Evolutionary conservation across 208 protist genomes (phyloP), one percentile per base, ranked within the genome.

Genomic region (Trypanosoma brucei): DNA sequence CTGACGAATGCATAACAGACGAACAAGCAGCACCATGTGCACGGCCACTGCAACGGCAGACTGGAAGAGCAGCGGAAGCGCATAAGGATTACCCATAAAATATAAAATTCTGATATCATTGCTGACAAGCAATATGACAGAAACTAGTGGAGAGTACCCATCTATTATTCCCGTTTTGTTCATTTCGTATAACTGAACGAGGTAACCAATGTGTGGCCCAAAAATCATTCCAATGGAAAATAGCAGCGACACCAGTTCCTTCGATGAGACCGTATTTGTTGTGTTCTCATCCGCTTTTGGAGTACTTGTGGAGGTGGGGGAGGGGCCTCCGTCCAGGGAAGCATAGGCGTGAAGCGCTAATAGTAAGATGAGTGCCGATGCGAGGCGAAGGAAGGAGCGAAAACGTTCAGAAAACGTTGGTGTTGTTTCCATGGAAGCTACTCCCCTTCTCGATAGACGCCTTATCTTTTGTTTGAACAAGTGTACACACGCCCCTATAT

Each of bases 31-130:
- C 9, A 54, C 30, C 8, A 59, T 50, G 56, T 94, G 88, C 46
- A 91, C 83, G 0, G 79, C 3, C 3, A 91, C 46, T 3, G 76
- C 75, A 33, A 88, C 31, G 1, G 89, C 34, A 3, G 83, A 59
- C 68, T 94, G 88, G 51, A 84, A 75, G 13, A 94, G 59, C 38
- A 94, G 62, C 8, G 82, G 76, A 2, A 83, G 39, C 8, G 79
- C 76, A 74, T 73, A 94, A 37, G 33, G 70, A 13, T 79, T 14
- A 1, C 88, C 88, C 33, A 90, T 45, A 59, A 69, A 94, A 52
- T 91, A 94, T 46, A 83, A 78, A 37, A 94, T 71, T 22, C 88
- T 85, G 9, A 91, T 65, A 1, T 76, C 89, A 74, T 94, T 91
- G 66, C 88, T 90, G 0, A 63, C 65, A 8, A 94, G 62, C 0